Conservation (phyloP, 1,284 basidiomycete species). For the Ceratobasidium sp. region DNA sequence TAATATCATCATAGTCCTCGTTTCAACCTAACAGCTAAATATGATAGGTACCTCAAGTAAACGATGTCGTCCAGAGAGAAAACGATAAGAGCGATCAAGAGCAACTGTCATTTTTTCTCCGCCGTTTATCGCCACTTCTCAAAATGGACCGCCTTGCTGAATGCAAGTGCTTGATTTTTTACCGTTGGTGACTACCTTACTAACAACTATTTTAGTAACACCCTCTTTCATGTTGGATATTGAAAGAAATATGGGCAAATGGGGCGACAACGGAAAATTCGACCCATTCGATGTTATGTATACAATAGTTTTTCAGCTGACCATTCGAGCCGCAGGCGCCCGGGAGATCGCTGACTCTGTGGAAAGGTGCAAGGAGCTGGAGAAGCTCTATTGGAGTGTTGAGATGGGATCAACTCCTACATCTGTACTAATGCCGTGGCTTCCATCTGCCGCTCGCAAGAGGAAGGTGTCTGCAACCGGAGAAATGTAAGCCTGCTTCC, state of each 20-base stretch:
- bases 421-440: conserved; percentile 13
- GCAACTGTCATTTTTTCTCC: not conserved
- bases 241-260: conserved; percentile 3
- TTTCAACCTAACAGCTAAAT: not conserved
- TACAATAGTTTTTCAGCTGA: conserved; percentile 8
- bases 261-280: conserved; percentile 16
- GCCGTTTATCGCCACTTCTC: not conserved
- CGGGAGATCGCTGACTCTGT: conserved; percentile 28
- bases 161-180: not conserved
- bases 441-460: conserved; percentile 9
- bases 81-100: not conserved
- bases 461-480: not conserved
- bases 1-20: not conserved
- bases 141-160: conserved; percentile 5
- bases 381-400: conserved; percentile 9
- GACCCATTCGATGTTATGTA: conserved; percentile 17
- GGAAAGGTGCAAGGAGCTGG: conserved; percentile 12
- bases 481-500: not conserved
- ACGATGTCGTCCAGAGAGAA: not conserved
- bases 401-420: conserved; percentile 4
- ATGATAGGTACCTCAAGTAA: not conserved
- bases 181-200: not conserved
- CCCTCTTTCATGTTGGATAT: conserved; percentile 14
- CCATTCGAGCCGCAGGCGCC: conserved; percentile 2
- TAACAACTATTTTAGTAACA: not conserved